Percentiles rank a stretch among this genome's conserved stretches.
phyloP scores from a whole-genome alignment of 2,329 filamentous ascomycete genomes.

The Nectriaceae sp. region DNA sequence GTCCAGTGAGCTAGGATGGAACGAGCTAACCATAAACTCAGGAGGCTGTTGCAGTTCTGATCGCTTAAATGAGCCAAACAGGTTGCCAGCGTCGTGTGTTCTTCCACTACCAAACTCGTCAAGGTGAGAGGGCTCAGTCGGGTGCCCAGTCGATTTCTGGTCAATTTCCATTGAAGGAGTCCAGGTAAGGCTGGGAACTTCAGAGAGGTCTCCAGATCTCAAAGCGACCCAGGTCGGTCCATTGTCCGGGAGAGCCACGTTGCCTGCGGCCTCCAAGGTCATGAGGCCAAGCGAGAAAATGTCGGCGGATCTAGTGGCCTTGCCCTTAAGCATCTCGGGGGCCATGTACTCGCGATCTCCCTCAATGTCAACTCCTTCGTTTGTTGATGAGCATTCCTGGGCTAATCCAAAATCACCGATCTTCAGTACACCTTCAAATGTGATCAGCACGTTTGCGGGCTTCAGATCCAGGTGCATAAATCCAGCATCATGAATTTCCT shows the following conservation, averaged over 20 bases:
- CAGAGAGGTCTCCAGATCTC: constrained; percentile 84
- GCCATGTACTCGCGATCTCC: constrained; percentile 96
- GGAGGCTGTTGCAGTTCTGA: constrained; percentile 66
- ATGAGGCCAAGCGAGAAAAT: constrained; percentile 94
- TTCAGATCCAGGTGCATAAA: constrained; percentile 87
- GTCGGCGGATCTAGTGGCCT: constrained; percentile 88
- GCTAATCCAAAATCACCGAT: constrained; percentile 88
- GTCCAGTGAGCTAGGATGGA: constrained; percentile 76
- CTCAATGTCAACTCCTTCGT: constrained; percentile 77
- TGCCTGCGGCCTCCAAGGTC: constrained; percentile 91
- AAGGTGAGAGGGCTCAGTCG: constrained; percentile 40
- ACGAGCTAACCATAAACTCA: constrained; percentile 81
- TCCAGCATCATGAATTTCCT: constrained; percentile 84
- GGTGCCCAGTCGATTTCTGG: constrained; percentile 68
- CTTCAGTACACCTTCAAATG: constrained; percentile 78
- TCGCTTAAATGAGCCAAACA: constrained; percentile 50
- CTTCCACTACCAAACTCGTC: constrained; percentile 35
- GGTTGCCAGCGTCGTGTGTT: constrained; percentile 34
- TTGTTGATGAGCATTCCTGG: constrained; percentile 71
- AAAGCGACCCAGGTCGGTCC: constrained; percentile 89
- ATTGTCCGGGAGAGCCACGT: constrained; percentile 91
- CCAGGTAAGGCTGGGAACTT: constrained; percentile 85
- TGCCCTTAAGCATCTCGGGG: constrained; percentile 84
- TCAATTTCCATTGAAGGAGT: constrained; percentile 70
- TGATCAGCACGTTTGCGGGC: constrained; percentile 81